A percentile compares a stretch with the other conserved stretches of the same genome.
These are phyloP conservation scores for Ligustrum vulgare DNA, from an alignment of 257 asterid species.

Conservation along the genomic window DNA sequence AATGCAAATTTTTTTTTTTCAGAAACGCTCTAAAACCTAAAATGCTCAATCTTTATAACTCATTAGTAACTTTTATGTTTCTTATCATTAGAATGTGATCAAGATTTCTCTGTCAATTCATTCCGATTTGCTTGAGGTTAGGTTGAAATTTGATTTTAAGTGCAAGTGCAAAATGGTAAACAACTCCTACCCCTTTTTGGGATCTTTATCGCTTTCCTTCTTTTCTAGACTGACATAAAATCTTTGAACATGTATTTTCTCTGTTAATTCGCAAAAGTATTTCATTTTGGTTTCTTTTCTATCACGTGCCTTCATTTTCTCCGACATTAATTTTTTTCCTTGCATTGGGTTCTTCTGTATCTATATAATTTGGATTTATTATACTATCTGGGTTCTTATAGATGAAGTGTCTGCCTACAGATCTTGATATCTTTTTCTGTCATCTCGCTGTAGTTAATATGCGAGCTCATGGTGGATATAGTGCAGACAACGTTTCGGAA, in stretches of 20 bases:
- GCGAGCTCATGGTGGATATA: slow-evolving; percentile 44
- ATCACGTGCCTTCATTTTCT: background rate
- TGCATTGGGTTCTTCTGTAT: background rate
- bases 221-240: background rate
- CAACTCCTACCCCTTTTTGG: background rate
- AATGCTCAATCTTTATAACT: background rate
- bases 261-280: background rate
- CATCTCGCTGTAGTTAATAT: slow-evolving; percentile 38
- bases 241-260: background rate
- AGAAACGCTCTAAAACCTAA: background rate
- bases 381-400: background rate
- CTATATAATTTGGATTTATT: background rate
- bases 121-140: background rate
- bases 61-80: background rate
- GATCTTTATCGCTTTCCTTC: background rate
- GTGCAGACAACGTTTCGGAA: slow-evolving; percentile 55
- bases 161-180: background rate
- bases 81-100: background rate
- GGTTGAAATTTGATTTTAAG: background rate
- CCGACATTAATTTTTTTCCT: background rate
- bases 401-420: background rate
- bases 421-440: slow-evolving; percentile 26
- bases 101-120: background rate
- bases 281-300: background rate
- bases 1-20: background rate